Base-by-base conservation (phyloP, 2,329 filamentous ascomycete genomes). In the Orbilia quercus region DNA sequence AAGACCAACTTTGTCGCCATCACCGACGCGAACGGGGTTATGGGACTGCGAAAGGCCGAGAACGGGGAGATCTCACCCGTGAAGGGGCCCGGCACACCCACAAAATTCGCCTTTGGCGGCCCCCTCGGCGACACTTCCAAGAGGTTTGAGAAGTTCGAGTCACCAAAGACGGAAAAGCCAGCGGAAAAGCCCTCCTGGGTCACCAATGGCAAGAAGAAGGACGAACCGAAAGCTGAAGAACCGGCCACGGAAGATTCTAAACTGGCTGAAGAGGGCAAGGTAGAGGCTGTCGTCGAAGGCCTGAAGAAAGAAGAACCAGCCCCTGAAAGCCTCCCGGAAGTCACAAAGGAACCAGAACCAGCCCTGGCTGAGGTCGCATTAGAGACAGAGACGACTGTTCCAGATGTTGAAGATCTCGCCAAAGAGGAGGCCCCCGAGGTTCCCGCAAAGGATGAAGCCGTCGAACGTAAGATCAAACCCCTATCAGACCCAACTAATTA, bases 1-100 rank as follows among this genome's bases (percentile, higher is more conserved):
- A 76, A 74, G 51, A 77, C 77, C 20, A 76, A 76, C 12, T 78
- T 78, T 50, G 76, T 78, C 57, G 75, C 77, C 20, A 74, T 78
- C 36, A 74, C 66, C 14, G 75, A 74, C 36, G 62, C 71, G 14
- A 63, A 45, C 23, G 70, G 75, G 40, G 62, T 64, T 4, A 59
- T 76, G 20, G 77, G 77, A 3, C 50, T 78, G 31, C 58, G 74
- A 44, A 77, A 75, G 53, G 57, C 53, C 23, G 54, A 64, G 53
- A 55, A 74, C 31, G 67, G 69, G 9, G 55, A 75, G 11, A 66
- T 55, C 7, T 76, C 76, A 6, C 50, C 64, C 18, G 34, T 75
- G 7, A 76, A 73, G 47, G 69, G 69, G 11, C 75, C 75, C 2
- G 58, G 45, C 22, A 55, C 67, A 9, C 64, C 75, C 11, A 72